A percentile compares a stretch with the other conserved stretches of the same genome.
Evolutionary conservation across 352 stramenopile species (phyloP).

Genomic region (Globisporangium sylvaticum): DNA sequence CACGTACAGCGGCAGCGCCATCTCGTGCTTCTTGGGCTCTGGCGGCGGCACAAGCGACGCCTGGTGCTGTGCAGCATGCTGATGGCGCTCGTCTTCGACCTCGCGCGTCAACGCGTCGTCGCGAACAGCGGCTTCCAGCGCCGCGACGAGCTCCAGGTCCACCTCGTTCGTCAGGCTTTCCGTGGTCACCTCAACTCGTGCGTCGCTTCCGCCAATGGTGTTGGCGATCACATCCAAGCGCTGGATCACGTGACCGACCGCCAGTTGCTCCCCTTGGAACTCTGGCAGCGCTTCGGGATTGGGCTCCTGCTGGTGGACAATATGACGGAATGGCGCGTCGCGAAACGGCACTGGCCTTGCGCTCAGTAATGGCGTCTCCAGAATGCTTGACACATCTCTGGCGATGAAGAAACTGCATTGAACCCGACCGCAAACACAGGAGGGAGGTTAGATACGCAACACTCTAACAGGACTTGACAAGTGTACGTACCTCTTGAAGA

Average conservation of each 20-base stretch:
- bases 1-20: constrained; percentile 45
- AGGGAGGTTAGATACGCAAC: not conserved
- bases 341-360: not conserved
- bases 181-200: constrained; percentile 5
- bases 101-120: constrained; percentile 13
- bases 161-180: constrained; percentile 10
- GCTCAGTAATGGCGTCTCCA: not conserved
- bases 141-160: constrained; percentile 20
- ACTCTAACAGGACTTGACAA: not conserved
- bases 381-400: not conserved
- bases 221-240: constrained; percentile 9
- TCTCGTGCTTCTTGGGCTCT: not conserved
- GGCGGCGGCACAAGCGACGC: not conserved
- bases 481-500: constrained; percentile 62
- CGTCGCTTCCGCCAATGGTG: constrained; percentile 14
- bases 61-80: not conserved
- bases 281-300: not conserved
- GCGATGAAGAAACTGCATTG: not conserved
- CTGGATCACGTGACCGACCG: not conserved
- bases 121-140: constrained; percentile 23
- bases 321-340: constrained; percentile 6
- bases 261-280: constrained; percentile 1
- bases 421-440: not conserved
- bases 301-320: not conserved
- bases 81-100: constrained; percentile 1